Evolutionary conservation across 148 eudicot species (phyloP).

Genomic region (Persicaria tinctoria): DNA sequence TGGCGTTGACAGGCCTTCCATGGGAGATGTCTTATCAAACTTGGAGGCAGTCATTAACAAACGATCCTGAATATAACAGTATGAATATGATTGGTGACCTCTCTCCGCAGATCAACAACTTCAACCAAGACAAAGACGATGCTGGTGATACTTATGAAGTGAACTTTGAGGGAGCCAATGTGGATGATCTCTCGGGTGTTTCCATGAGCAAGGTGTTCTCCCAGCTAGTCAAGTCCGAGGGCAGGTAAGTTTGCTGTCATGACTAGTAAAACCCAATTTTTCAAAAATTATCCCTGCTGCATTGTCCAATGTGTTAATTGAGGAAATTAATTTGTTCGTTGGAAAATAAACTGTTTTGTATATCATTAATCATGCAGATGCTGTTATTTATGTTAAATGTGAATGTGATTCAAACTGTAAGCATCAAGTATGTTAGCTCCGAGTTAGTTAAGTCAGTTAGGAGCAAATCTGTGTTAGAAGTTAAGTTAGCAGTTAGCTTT

Average conservation of each 20-base stretch:
- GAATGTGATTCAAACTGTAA: too few relatives aligned
- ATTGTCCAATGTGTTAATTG: background rate
- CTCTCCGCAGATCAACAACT: constrained; percentile 17
- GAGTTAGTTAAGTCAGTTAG: too few relatives aligned
- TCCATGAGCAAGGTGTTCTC: constrained; percentile 18
- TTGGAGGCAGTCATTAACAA: constrained; percentile 11
- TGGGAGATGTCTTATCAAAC: constrained; percentile 18
- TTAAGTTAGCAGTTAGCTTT: too few relatives aligned
- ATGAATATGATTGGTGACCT: constrained; percentile 13
- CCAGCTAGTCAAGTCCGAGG: constrained; percentile 17
- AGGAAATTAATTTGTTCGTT: background rate
- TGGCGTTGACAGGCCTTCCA: constrained; percentile 15
- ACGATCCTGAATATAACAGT: constrained; percentile 12
- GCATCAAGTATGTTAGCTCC: too few relatives aligned
- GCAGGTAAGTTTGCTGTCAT: constrained; percentile 2
- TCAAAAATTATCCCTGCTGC: background rate
- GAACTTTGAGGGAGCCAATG: constrained; percentile 7
- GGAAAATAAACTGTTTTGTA: background rate
- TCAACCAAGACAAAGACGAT: constrained; percentile 3
- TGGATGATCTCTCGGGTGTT: constrained; percentile 17
- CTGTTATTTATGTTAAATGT: background rate
- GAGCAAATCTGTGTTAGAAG: too few relatives aligned
- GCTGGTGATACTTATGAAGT: background rate
- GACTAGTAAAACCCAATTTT: background rate
- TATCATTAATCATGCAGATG: background rate